Conservation (phyloP, 352 stramenopile species). For the Phytophthora cajani region DNA sequence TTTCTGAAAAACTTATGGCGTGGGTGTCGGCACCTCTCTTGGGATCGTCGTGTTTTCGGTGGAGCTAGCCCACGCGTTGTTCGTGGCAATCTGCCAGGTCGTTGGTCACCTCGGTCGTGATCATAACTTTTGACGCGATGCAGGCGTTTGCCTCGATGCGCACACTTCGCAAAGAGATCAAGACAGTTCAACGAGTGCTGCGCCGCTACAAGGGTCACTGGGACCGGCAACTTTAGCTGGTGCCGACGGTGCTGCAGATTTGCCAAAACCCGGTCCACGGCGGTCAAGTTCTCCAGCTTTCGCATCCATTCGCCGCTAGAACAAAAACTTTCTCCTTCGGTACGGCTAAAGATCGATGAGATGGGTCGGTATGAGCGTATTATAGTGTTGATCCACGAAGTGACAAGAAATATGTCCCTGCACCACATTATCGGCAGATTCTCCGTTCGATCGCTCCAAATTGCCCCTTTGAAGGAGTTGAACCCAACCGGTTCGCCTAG, state of each 20-base stretch:
- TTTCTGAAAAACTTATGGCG: conserved; percentile 2
- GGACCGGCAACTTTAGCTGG: not conserved
- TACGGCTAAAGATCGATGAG: not conserved
- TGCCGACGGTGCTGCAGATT: not conserved
- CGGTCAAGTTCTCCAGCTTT: not conserved
- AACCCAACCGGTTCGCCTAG: not conserved
- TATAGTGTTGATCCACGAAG: not conserved
- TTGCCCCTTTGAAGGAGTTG: not conserved
- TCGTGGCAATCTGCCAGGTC: conserved; percentile 5
- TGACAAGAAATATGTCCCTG: not conserved
- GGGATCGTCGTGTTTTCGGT: conserved; percentile 8
- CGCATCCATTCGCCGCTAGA: not conserved
- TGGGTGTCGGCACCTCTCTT: not conserved
- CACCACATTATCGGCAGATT: not conserved
- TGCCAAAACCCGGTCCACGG: not conserved
- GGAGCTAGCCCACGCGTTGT: conserved; percentile 2
- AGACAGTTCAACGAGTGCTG: not conserved
- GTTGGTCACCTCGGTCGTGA: not conserved
- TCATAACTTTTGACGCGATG: conserved; percentile 1
- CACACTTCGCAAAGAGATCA: not conserved
- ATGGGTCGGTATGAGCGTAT: not conserved
- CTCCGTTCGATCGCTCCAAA: not conserved
- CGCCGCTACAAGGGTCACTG: not conserved
- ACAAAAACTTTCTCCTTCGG: not conserved
- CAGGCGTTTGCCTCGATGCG: not conserved